A percentile compares a stretch with the other conserved stretches of the same genome.
Evolutionary conservation across 257 asterid species (phyloP).

Genomic region (Pogostemon cablin): DNA sequence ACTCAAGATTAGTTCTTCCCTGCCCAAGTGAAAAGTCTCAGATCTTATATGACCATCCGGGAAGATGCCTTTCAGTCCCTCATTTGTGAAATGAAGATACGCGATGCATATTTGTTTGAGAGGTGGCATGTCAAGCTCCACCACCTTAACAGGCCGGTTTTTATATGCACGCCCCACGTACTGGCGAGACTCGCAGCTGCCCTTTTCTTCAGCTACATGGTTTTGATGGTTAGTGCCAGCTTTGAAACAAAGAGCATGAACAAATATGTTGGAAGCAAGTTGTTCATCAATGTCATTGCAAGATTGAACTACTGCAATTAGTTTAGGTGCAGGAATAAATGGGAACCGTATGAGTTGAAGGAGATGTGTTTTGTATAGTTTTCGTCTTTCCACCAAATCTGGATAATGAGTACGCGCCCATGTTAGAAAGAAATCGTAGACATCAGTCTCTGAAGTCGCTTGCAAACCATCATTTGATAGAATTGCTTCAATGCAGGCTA

Average conservation of each 20-base stretch:
- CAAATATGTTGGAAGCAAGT: too few relatives aligned
- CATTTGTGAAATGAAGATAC: too few relatives aligned
- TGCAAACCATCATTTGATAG: background rate
- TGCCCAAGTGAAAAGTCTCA: too few relatives aligned
- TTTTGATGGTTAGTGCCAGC: background rate
- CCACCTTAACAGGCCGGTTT: too few relatives aligned
- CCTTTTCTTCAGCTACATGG: background rate
- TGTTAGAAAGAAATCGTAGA: background rate
- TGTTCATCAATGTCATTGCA: background rate
- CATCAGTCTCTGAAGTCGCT: background rate
- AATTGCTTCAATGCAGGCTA: background rate
- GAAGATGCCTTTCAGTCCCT: too few relatives aligned
- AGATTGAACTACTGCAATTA: background rate
- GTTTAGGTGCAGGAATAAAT: background rate
- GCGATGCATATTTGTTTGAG: too few relatives aligned
- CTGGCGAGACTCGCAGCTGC: constrained; percentile 29
- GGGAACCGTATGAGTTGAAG: background rate
- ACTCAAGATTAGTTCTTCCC: too few relatives aligned
- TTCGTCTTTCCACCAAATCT: background rate
- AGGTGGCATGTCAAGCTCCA: too few relatives aligned
- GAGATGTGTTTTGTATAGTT: background rate
- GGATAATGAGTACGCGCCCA: background rate
- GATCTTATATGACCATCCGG: too few relatives aligned
- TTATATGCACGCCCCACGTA: too few relatives aligned
- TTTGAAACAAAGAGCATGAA: too few relatives aligned